A percentile compares a stretch with the other conserved stretches of the same genome.
Evolutionary conservation across 78 protist genomes (phyloP).

Genomic region (Dictyostelium firmibasis): DNA sequence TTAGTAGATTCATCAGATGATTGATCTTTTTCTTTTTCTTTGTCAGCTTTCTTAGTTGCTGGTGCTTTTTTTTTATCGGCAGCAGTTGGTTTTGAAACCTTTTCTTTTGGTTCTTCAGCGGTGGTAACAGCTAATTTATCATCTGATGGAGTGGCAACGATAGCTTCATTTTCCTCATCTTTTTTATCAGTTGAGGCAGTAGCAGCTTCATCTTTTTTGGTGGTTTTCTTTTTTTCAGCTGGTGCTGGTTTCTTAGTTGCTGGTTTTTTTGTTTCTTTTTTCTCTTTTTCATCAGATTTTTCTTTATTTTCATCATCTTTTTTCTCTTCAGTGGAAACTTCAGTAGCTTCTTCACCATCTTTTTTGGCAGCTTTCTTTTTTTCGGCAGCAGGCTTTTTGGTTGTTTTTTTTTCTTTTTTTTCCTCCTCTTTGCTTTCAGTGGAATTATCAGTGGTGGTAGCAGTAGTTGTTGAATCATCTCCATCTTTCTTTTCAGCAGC

Average conservation of each 20-base stretch:
- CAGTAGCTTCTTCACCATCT: not conserved
- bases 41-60: not conserved
- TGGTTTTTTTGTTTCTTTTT: not conserved
- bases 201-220: not conserved
- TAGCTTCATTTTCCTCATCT: not conserved
- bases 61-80: not conserved
- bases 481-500: conserved; percentile 1
- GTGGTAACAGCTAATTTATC: not conserved
- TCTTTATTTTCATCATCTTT: not conserved
- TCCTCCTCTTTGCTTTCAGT: not conserved
- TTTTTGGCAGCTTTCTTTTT: not conserved
- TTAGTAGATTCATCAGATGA: not conserved
- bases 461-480: not conserved
- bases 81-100: not conserved
- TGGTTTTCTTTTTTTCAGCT: not conserved
- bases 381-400: not conserved
- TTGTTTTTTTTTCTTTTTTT: not conserved
- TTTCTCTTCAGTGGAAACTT: not conserved
- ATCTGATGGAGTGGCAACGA: not conserved
- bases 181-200: not conserved
- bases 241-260: not conserved
- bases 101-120: not conserved
- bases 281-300: not conserved
- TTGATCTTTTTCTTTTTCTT: not conserved
- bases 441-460: not conserved